Conservation (phyloP, 2,329 filamentous ascomycete genomes). For the Pseudohalonectria lignicola region DNA sequence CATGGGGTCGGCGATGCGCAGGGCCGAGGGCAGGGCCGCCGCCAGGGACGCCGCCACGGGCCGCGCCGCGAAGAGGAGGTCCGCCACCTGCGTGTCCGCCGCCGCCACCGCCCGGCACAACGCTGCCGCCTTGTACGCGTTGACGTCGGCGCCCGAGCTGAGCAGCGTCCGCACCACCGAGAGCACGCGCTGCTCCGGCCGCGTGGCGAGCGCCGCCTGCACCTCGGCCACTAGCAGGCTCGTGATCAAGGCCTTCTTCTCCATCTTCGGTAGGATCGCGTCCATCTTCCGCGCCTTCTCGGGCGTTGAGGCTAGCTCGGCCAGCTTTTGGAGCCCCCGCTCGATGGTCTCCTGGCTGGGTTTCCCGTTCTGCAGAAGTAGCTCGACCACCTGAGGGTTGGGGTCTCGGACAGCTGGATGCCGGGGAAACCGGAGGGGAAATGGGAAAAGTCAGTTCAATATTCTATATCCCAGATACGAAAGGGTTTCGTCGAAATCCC, state of each 20-base stretch:
- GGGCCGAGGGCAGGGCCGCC: slow-evolving; percentile 37
- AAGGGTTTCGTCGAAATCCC: too few relatives aligned
- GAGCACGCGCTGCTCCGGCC: slow-evolving; percentile 24
- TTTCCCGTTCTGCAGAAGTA: slow-evolving; percentile 33
- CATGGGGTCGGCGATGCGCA: slow-evolving; percentile 38
- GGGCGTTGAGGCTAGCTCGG: slow-evolving; percentile 28
- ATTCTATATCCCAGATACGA: too few relatives aligned
- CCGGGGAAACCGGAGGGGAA: too few relatives aligned
- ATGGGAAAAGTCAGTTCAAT: too few relatives aligned
- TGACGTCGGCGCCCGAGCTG: slow-evolving; percentile 41
- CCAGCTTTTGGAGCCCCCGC: slow-evolving; percentile 29
- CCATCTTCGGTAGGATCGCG: slow-evolving; percentile 28
- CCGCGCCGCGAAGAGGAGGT: slow-evolving; percentile 31
- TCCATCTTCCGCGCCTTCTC: slow-evolving; percentile 38
- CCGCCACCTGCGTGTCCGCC: slow-evolving; percentile 31
- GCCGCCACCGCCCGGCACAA: slow-evolving; percentile 38
- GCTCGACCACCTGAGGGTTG: slow-evolving; percentile 35
- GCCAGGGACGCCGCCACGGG: slow-evolving; percentile 33
- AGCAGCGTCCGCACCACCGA: slow-evolving; percentile 35
- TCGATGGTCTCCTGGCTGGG: slow-evolving; percentile 31
- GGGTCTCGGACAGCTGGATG: slow-evolving; percentile 24
- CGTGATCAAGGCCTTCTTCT: slow-evolving; percentile 30
- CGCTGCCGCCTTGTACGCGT: slow-evolving; percentile 37
- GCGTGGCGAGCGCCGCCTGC: slow-evolving; percentile 27
- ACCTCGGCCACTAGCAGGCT: slow-evolving; percentile 39